A percentile compares a stretch with the other conserved stretches of the same genome.
Evolutionary conservation across 805 yeast genomes (phyloP).

Genomic region (Clavispora vitiphila): DNA sequence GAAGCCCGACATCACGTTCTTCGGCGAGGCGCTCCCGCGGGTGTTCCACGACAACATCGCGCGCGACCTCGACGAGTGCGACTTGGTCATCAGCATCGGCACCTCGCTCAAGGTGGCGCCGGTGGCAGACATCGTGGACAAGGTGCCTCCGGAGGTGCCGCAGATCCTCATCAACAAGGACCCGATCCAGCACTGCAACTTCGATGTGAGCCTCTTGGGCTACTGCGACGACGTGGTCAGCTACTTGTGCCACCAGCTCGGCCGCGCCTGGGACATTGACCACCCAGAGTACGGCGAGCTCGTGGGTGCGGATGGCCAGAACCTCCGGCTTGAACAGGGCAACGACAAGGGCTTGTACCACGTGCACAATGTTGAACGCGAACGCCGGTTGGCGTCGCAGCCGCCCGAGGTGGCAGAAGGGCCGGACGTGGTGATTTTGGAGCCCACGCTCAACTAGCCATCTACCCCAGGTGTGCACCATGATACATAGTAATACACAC

Average conservation of each 20-base stretch:
- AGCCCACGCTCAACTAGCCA: slow-evolving; percentile 8
- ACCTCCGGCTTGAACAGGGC: slow-evolving; percentile 4
- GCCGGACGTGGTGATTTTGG: slow-evolving; percentile 13
- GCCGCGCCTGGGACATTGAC: slow-evolving; percentile 28
- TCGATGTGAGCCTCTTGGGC: slow-evolving; percentile 74
- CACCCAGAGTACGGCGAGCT: slow-evolving; percentile 22
- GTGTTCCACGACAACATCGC: slow-evolving; percentile 56
- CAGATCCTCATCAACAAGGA: slow-evolving; percentile 78
- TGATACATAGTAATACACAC: not conserved
- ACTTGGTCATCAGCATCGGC: slow-evolving; percentile 78
- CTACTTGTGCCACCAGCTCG: slow-evolving; percentile 39
- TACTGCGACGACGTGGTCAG: slow-evolving; percentile 79
- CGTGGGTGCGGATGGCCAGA: slow-evolving; percentile 7
- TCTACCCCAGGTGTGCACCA: too few species aligned
- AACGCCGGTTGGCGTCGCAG: not conserved
- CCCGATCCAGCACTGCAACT: slow-evolving; percentile 68
- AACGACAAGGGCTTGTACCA: slow-evolving; percentile 6
- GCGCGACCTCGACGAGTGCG: slow-evolving; percentile 65
- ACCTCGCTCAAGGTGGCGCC: slow-evolving; percentile 92
- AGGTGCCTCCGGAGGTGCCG: slow-evolving; percentile 68
- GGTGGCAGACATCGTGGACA: slow-evolving; percentile 80
- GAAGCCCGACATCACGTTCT: slow-evolving; percentile 91
- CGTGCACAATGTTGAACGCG: slow-evolving; percentile 6
- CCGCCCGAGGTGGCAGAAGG: slow-evolving; percentile 4
- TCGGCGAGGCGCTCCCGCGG: slow-evolving; percentile 78